phyloP scores from a whole-genome alignment of 352 stramenopile genomes.

The Phytopythium cucurbitacearum region DNA sequence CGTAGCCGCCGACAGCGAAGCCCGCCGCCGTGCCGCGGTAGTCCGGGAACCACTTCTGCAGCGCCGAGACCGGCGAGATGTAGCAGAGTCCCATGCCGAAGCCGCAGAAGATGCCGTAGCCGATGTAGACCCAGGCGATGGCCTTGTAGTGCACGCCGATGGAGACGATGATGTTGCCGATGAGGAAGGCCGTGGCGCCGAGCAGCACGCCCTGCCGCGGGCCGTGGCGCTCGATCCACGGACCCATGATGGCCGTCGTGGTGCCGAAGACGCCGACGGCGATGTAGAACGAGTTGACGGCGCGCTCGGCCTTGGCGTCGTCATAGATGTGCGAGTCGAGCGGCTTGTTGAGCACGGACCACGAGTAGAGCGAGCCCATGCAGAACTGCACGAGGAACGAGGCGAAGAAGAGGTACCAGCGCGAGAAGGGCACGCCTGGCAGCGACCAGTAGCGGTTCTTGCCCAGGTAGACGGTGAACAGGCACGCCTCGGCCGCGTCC shows the following conservation, averaged over 20 bases:
- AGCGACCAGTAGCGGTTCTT: constrained; percentile 46
- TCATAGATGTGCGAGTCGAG: constrained; percentile 51
- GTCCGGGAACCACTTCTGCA: constrained; percentile 78
- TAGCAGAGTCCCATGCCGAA: constrained; percentile 67
- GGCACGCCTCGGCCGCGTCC: constrained; percentile 45
- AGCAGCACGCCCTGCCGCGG: constrained; percentile 37
- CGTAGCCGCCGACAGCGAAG: constrained; percentile 59
- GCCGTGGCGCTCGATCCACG: constrained; percentile 57
- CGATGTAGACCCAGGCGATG: constrained; percentile 54
- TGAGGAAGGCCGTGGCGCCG: constrained; percentile 39
- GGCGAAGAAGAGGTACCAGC: constrained; percentile 65
- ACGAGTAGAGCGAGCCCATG: constrained; percentile 69
- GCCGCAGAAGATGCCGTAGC: constrained; percentile 61
- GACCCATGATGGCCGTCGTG: constrained; percentile 47
- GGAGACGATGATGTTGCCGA: constrained; percentile 49
- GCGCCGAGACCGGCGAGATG: constrained; percentile 52
- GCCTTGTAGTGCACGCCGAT: constrained; percentile 47
- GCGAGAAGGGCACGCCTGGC: constrained; percentile 36
- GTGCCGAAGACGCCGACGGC: constrained; percentile 52
- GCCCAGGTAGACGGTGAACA: too few relatives aligned
- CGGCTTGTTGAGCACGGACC: constrained; percentile 66
- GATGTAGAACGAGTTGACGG: constrained; percentile 71
- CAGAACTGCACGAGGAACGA: constrained; percentile 65
- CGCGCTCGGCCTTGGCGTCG: constrained; percentile 36
- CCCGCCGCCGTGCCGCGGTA: constrained; percentile 59